Base-by-base conservation (phyloP, 2,329 filamentous ascomycete species). In the Fusarium odoratissimum region DNA sequence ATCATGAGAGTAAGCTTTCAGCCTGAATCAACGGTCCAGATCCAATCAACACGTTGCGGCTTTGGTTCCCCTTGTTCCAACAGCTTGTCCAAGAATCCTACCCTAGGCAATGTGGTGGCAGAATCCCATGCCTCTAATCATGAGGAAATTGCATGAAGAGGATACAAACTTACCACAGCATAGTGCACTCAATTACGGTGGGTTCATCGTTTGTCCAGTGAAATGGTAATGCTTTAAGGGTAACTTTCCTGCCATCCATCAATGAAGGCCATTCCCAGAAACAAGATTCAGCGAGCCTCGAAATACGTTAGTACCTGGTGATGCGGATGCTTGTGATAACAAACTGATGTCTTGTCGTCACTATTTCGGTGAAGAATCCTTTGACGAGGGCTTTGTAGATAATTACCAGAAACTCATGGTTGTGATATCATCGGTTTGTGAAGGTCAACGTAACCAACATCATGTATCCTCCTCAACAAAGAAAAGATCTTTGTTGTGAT, bases 401-500 rank as follows among this genome's bases (percentile, higher is more conserved):
- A 58, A 63, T 41, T 46, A 19, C 28, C 17, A 8, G 16, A 42
- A n/a, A 19, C 31, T 48, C 13, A 31, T 35, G 21, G 10, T 14
- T 42, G 44, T 44, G 60, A 49, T 51, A 60, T 56, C 56, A 51
- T 35, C 33, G 12, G 7, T 13, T 11, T 23, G 31, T 46, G 10
- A 45, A 19, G 12, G 30, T 23, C n/a, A 45, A 33, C 17, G 30
- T 10, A 8, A 8, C 28, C 23, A 51, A 14, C 49, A 55, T 46
- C 38, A 51, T 41, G 14, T 21, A 14, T 30, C 59, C 23, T 19
- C 3, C 25, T 25, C 25, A 25, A 25, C 25, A 25, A 25, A 67
- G 51, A 35, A 67, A 51, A 19, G 61, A 71, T 58, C 23, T 41
- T 41, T 60, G 40, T 19, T n/a, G 44, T 66, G 51, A 70, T 54